Base-by-base conservation (phyloP, 2,329 filamentous ascomycete species). In the Pseudocercospora crystallina region DNA sequence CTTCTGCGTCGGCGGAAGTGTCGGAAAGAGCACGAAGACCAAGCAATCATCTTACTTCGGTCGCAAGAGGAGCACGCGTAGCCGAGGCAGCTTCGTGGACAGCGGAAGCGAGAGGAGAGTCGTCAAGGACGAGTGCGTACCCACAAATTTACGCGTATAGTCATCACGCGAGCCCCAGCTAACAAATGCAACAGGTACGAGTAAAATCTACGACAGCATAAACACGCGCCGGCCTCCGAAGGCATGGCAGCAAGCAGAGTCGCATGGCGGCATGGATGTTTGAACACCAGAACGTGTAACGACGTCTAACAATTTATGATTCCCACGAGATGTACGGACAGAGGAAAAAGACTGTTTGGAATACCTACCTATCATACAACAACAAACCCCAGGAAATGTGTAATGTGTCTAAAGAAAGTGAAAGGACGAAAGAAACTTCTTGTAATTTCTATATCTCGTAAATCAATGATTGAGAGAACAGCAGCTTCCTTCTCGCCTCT, bases 91-190 rank as follows among this genome's bases (percentile, higher is more conserved):
- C 61, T 78, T 78, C 53, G 76, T 80, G 50, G 80, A 82, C 51
- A 78, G 76, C 44, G 72, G 82, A 52, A 77, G 74, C 59, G 74
- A 82, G 57, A 77, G 78, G 47, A 76, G 83, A 10, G 83, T 87
- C 60, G 83, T 87, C 61, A 88, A 88, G 78, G 84, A 87, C 20
- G 83, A 87, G 54, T 89, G 87, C 65, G 75, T 78, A 73, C 48
- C 41, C 35, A n/a, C 40, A 43, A 33, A 35, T 29, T 43, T 43
- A 31, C 43, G 38, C 26, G 37, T 35, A 36, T 43, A 49, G 7
- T 4, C 20, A 7, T 26, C 13, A 34, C 47, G 36, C 47, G 47
- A 20, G 39, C 20, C n/a, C 39, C 47, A 31, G 47, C 47, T 49
- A 49, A 49, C 34, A n/a, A 14, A 29, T 20, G 39, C 38, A 33